phyloP scores from a whole-genome alignment of 805 yeast genomes.

The Candida quercuum region DNA sequence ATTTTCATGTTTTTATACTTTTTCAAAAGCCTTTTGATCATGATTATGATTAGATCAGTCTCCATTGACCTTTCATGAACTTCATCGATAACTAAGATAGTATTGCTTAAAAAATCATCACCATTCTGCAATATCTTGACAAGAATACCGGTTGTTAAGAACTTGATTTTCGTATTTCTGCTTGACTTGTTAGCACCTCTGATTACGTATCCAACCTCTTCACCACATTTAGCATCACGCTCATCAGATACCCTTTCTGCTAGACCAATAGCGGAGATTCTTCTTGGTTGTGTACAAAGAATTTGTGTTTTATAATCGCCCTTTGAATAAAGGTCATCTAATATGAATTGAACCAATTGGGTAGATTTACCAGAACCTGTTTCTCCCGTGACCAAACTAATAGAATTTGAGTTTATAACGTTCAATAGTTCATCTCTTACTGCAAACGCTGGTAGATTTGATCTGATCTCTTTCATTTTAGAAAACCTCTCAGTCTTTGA shows the following conservation, averaged over 20 bases:
- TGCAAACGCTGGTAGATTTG: conserved; percentile 78
- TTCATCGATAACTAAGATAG: conserved; percentile 82
- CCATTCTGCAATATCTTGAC: conserved; percentile 72
- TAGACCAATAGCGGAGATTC: conserved; percentile 91
- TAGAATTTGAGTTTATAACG: conserved; percentile 51
- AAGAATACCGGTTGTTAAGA: conserved; percentile 90
- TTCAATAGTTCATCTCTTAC: conserved; percentile 52
- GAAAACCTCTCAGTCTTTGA: conserved; percentile 29
- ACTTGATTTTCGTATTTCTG: conserved; percentile 63
- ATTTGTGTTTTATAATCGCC: conserved; percentile 50
- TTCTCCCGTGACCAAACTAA: conserved; percentile 86
- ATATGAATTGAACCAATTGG: conserved; percentile 83
- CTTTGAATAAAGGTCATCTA: conserved; percentile 54
- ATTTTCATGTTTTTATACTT: conserved; percentile 50
- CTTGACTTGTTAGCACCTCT: conserved; percentile 80
- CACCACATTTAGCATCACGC: conserved; percentile 52
- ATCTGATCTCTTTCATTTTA: conserved; percentile 40
- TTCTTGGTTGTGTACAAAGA: conserved; percentile 91
- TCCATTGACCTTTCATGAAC: conserved; percentile 96
- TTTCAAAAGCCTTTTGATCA: conserved; percentile 57
- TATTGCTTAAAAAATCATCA: conserved; percentile 38
- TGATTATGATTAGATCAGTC: conserved; percentile 75
- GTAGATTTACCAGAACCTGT: conserved; percentile 98
- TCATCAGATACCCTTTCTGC: conserved; percentile 92
- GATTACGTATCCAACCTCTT: conserved; percentile 83